Base-by-base conservation (phyloP, 2,329 filamentous ascomycete species). In the Penicillium crustosum region DNA sequence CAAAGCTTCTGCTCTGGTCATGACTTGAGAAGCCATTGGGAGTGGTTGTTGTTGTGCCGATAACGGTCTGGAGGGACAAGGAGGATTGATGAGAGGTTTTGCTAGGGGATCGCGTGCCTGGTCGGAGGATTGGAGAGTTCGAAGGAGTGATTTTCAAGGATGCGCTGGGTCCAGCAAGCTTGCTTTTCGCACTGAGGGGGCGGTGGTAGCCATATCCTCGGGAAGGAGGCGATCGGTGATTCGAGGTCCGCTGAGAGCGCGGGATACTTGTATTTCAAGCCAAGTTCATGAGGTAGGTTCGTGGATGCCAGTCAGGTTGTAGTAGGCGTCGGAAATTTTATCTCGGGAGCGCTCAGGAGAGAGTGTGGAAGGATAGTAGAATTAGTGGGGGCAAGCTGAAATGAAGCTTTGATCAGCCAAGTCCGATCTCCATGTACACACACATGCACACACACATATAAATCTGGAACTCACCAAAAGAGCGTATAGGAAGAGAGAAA, bases 21-120 rank as follows among this genome's bases (percentile, higher is more conserved):
- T 93, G 86, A 62, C 85, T 87, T 72, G 95, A 92, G 75, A 99
- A 96, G 61, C 90, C 91, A 71, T 89, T 93, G 41, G 91, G 88
- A 5, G 89, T 90, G 65, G 82, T 85, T 62, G 91, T 93, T 8
- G 93, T 97, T 25, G 93, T 96, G 47, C 94, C 94, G 68, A 97
- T 89, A 57, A 97, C 91, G 62, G 91, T 87, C 73, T 88, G 88
- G 61, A 97, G 80, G 39, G 88, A 88, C 44, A 97, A 81, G 41
- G 75, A 78, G 63, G 79, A 71, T 63, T 77, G 73, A 55, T 75
- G 73, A 3, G 75, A 67, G 33, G 77, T 61, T 70, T 82, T 85
- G 63, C 77, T 75, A 31, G 89, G 86, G 49, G 89, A 89, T 70
- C 88, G 84, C 19, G 84, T 78, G 35, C 84, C 82, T 39, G 86